Base-by-base conservation (phyloP, 1,139 yeast species). In the Hyphopichia wangnamkhiaoensis region DNA sequence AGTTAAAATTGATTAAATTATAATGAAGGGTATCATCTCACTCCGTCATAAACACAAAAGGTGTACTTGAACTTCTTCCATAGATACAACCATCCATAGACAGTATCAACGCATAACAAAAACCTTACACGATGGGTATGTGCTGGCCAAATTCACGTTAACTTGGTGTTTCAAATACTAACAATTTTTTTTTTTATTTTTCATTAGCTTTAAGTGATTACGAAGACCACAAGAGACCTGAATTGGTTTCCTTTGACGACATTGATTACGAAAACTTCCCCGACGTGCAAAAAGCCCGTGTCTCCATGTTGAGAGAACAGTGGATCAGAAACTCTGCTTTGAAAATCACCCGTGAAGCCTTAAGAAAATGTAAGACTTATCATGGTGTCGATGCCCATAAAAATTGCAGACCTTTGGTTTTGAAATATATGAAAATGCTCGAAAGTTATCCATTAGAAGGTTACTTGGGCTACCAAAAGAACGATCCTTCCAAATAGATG, bases 211-310 rank as follows among this genome's bases (percentile, higher is more conserved):
- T 69, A 52, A 63, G 62, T 44, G 60, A 61, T 46, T 72, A 71
- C 60, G 68, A 60, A 37, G 70, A 70, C 61, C 86, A 84, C 63
- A 65, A 67, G 53, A 78, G 88, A 66, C 83, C 88, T 38, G 88
- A 84, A 53, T 74, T 80, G 54, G 93, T 85, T 46, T 86, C 95
- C 30, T 87, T 87, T 56, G 95, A 87, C 65, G 89, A 83, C 51
- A 84, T 87, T 47, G 87, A 84, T 66, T 87, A 87, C 63, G 76
- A 76, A 53, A 81, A 86, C 63, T 74, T 76, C 46, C 65, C 71
- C 27, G 82, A 81, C 48, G 78, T 87, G 37, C 79, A 80, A 41
- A 71, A 76, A 37, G 95, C 95, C 23, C 88, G 90, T 69, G 80
- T 79, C 49, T 78, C 93, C 33, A 73, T 85, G 78, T 56, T 85